Evolutionary conservation across 805 yeast species (phyloP), one percentile per base, ranked within the genome.

Genomic region (Lachancea cidri): DNA sequence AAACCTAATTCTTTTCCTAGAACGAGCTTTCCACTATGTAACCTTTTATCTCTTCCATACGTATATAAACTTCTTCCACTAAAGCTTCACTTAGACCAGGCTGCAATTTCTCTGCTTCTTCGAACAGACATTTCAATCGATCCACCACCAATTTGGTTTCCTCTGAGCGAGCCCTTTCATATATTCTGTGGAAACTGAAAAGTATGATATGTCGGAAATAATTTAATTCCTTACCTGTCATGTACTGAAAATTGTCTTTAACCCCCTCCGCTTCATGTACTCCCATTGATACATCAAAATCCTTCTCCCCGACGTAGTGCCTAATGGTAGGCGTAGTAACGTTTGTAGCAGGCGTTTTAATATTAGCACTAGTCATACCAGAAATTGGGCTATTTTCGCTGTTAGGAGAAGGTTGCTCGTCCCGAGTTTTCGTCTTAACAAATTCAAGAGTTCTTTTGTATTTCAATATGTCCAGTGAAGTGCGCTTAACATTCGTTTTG

Each of bases 51-150:
- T 54, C 54, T 19, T 54, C 60, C 58, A 71, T 54, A 20, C 72
- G 56, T 31, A 64, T 47, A 58, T 68, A 65, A 9, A 82, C 61
- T 54, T 83, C 91, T 57, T 83, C 86, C 6, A 80, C 64, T 6
- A 84, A 68, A 0, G 86, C 86, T 42, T 76, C 80, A 36, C 78
- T 64, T 33, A 84, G 66, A 0, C 93, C 93, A 1, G 84, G 81
- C 42, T 76, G 77, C 16, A 60, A 55, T 17, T 52, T 43, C 50
- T 84, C 88, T 24, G 72, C 69, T 3, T 55, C 57, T 2, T 62
- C 55, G 29, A 83, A 60, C 8, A 60, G 60, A 4, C 61, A 52
- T 29, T 67, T 64, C 37, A 83, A 56, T 2, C 58, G 47, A 29
- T 66, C 55, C 19, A 82, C 83, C 4, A 71, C 61, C 2, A 47